Percentiles rank a stretch among this genome's conserved stretches.
These are phyloP conservation scores for Olyra latifolia DNA, from an alignment of 176 grass and related monocot species.

Conservation along the genomic window DNA sequence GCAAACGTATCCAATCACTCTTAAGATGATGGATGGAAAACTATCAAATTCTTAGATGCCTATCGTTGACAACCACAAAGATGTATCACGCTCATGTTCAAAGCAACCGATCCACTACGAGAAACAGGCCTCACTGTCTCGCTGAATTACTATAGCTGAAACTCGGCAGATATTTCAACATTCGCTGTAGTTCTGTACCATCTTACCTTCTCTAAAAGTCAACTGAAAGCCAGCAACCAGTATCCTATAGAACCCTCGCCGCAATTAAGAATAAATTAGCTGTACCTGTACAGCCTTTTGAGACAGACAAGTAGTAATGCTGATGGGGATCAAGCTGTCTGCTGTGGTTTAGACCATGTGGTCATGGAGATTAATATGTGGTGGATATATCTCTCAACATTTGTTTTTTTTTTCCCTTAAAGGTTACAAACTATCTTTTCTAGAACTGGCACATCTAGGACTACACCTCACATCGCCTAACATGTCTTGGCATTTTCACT, in stretches of 20 bases:
- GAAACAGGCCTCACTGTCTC: not conserved
- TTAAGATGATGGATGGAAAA: not conserved
- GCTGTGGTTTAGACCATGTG: too few relatives aligned
- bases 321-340: too few relatives aligned
- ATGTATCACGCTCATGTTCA: not conserved
- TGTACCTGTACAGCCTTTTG: not conserved
- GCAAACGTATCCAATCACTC: not conserved
- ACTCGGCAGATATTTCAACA: not conserved
- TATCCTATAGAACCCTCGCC: too few relatives aligned
- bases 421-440: not conserved
- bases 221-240: too few relatives aligned
- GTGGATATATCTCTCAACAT: not conserved
- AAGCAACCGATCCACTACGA: not conserved
- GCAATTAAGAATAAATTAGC: not conserved
- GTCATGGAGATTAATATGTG: not conserved
- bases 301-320: not conserved
- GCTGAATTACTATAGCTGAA: not conserved
- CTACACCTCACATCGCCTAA: not conserved
- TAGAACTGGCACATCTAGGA: not conserved
- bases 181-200: not conserved
- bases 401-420: not conserved
- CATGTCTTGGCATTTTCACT: constrained; percentile 11
- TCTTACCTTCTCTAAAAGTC: too few relatives aligned
- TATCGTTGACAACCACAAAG: not conserved
- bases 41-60: not conserved